Evolutionary conservation across 768 basidiomycete species (phyloP), one percentile per base, ranked within the genome.

Genomic region (Floccularia luteovirens): DNA sequence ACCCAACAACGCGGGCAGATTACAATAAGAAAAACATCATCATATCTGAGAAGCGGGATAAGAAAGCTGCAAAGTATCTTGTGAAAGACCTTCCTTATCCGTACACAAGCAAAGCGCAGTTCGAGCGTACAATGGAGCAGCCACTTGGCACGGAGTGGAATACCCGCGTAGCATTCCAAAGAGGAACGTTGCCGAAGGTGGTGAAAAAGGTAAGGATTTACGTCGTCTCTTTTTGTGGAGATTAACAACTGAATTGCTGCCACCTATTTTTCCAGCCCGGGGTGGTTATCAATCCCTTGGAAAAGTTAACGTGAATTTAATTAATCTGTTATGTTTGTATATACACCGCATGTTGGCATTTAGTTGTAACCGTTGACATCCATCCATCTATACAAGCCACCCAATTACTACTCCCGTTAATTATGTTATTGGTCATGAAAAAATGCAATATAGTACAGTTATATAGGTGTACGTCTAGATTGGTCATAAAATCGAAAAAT

Each of bases 61-160:
- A 90, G 65, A 96, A 96, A 58, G 92, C 89, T 0, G 66, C 78
- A 12, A 88, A 90, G 62, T 97, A 93, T 58, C 70, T 81, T 44
- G 79, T 91, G 40, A 87, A 86, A 59, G 93, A 98, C 56, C 61
- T 99, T 32, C 96, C 96, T 2, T 86, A 85, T 61, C 96, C 94
- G 2, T 98, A 91, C 56, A 97, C 94, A 6, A 88, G 84, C 59
- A 81, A 81, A 42, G 89, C 84, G 3, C 96, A 97, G 65, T 97
- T 85, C 53, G 92, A 96, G 62, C 78, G 82, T 24, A 75, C 74
- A 45, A 79, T 96, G 69, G 76, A 82, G 30, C 72, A 66, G 23
- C 92, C 93, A 4, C 51, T 97, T 21, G 94, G 94, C 5, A 69
- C 69, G 36, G 94, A 98, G 58, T 99, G 92, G 92, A 94, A 94